Evolutionary conservation across 2,329 filamentous ascomycete species (phyloP).

Genomic region (Albophoma yamanashiensis): DNA sequence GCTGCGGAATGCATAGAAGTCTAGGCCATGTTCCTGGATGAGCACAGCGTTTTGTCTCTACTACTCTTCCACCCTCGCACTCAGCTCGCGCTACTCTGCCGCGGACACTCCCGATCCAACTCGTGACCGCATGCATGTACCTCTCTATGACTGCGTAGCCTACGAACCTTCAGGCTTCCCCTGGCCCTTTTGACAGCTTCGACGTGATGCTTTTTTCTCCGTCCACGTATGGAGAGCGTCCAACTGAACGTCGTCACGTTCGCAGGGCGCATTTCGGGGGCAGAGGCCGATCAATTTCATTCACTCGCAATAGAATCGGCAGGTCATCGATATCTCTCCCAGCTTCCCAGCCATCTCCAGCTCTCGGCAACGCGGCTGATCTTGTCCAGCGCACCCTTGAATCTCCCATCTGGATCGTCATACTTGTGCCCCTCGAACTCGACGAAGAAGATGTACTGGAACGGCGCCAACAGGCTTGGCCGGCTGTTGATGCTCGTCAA

Average conservation of each 20-base stretch:
- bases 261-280: not conserved
- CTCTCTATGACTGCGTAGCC: not conserved
- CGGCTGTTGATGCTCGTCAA: slow-evolving; percentile 84
- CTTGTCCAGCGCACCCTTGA: slow-evolving; percentile 49
- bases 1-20: not conserved
- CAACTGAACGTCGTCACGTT: not conserved
- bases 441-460: slow-evolving; percentile 92
- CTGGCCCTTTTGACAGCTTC: no score
- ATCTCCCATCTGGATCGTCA: slow-evolving; percentile 41
- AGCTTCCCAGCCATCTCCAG: slow-evolving; percentile 62
- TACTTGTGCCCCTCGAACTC: slow-evolving; percentile 62
- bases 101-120: slow-evolving; percentile 18
- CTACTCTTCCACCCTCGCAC: no score
- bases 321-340: slow-evolving; percentile 32
- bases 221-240: not conserved
- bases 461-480: slow-evolving; percentile 63
- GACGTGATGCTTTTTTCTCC: no score
- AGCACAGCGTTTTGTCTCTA: no score
- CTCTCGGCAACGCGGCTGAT: slow-evolving; percentile 47
- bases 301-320: not conserved
- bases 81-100: slow-evolving; percentile 26
- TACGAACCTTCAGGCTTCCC: not conserved
- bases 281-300: not conserved
- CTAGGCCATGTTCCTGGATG: not conserved
- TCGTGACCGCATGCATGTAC: not conserved